These are phyloP conservation scores for Aspergillus asperescens DNA, from an alignment of 495 filamentous ascomycete species.

Conservation along the genomic window DNA sequence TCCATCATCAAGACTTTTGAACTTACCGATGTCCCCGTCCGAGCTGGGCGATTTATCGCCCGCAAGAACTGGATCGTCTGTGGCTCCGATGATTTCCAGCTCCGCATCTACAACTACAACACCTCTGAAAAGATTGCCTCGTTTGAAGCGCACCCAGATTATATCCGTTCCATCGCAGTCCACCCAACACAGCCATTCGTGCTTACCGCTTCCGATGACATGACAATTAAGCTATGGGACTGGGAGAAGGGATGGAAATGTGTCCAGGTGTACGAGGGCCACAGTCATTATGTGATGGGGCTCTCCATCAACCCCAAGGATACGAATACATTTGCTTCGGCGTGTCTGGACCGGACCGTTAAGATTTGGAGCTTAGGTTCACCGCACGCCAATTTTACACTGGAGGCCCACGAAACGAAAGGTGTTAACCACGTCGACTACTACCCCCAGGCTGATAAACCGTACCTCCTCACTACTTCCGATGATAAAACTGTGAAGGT, in stretches of 20 bases:
- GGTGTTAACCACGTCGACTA: slow-evolving; percentile 98
- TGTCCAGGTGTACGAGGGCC: slow-evolving; percentile 96
- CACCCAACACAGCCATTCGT: slow-evolving; percentile 96
- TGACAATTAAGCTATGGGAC: slow-evolving; percentile 99
- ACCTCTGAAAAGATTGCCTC: slow-evolving; percentile 98
- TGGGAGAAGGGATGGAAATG: slow-evolving; percentile 99
- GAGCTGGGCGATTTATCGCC: slow-evolving; percentile 93
- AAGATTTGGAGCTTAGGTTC: slow-evolving; percentile 98
- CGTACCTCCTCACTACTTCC: slow-evolving; percentile 92
- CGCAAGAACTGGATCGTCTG: slow-evolving; percentile 99
- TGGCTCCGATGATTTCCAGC: slow-evolving; percentile 96
- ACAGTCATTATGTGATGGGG: slow-evolving; percentile 98
- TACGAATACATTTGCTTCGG: slow-evolving; percentile 95
- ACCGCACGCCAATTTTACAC: slow-evolving; percentile 81
- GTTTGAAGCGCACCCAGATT: slow-evolving; percentile 98
- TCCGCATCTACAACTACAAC: slow-evolving; percentile 97
- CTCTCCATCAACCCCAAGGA: slow-evolving; percentile 99
- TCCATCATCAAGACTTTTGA: slow-evolving; percentile 99
- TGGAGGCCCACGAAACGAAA: slow-evolving; percentile 97
- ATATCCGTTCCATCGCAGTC: slow-evolving; percentile 96
- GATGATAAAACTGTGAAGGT: slow-evolving; percentile 93
- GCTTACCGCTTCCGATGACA: slow-evolving; percentile 95
- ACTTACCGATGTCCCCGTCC: slow-evolving; percentile 96
- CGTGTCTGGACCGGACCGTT: slow-evolving; percentile 92
- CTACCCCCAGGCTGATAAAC: slow-evolving; percentile 94